A percentile compares a stretch with the other conserved stretches of the same genome.
These are phyloP conservation scores for Macrolepiota fuliginosa DNA, from an alignment of 768 basidiomycete genomes.

Conservation along the genomic window DNA sequence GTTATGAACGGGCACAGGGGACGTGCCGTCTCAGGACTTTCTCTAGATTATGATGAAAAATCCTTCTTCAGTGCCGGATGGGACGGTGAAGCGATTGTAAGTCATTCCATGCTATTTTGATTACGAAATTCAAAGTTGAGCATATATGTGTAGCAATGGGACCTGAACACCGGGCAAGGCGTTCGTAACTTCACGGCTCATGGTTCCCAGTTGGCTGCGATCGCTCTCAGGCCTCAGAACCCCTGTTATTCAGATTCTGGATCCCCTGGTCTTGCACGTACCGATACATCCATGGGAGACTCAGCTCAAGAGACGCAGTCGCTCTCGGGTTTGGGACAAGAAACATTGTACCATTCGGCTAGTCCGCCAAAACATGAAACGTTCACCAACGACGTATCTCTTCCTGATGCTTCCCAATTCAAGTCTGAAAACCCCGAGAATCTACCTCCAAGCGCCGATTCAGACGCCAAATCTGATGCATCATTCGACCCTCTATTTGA, in stretches of 20 bases:
- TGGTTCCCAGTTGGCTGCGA: constrained; percentile 77
- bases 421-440: constrained; percentile 14
- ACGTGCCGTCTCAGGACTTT: constrained; percentile 76
- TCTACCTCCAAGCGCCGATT: constrained; percentile 26
- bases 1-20: constrained; percentile 74
- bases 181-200: constrained; percentile 79
- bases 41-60: constrained; percentile 78
- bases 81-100: constrained; percentile 86
- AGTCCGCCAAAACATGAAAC: neutral
- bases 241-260: constrained; percentile 10
- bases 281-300: neutral
- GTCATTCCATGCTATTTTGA: constrained; percentile 25
- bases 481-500: constrained; percentile 92
- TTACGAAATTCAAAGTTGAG: constrained; percentile 3
- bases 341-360: neutral
- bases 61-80: constrained; percentile 89
- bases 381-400: neutral
- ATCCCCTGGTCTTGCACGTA: constrained; percentile 14
- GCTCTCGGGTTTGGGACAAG: neutral
- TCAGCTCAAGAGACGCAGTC: constrained; percentile 5
- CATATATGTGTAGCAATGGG: constrained; percentile 79
- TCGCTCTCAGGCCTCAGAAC: constrained; percentile 66
- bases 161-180: constrained; percentile 85
- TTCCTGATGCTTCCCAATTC: neutral
- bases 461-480: constrained; percentile 72